Base-by-base conservation (phyloP, 1,139 yeast species). In the Blastobotrys illinoisensis region DNA sequence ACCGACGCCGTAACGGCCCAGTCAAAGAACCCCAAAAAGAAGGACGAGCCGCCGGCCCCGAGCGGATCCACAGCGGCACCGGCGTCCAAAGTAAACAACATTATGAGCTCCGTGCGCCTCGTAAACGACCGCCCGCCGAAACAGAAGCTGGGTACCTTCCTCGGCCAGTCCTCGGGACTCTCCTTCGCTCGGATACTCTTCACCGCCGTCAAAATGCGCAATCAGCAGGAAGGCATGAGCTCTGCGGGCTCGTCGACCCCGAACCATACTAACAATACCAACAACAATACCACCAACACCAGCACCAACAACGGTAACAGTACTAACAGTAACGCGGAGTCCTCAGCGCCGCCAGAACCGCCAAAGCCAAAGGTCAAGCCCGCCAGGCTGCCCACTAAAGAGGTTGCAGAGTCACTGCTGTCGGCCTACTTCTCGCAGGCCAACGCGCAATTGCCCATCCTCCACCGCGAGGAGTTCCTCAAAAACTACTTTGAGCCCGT, bases 401-500 rank as follows among this genome's bases (percentile, higher is more conserved):
- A 74, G 20, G 80, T 83, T 18, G 96, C 97, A 0, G 82, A 86
- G 62, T 77, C 77, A 53, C 78, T 87, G 52, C 65, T 89, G n/a
- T 78, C 80, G 50, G 75, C 82, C 2, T 89, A 79, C 68, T 90
- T 90, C 65, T 81, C 88, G 20, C 93, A 86, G 62, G 81, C 93
- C 16, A 89, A 89, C 66, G 75, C 95, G 2, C 96, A 88, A 67
- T 66, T 87, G 44, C 97, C 97, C 0, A 77, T 89, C 4, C 70
- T 90, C 51, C 97, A 90, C 66, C 78, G 96, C 44, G 96, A 88
- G 63, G 81, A 79, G 59, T 89, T 89, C 64, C 68, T 90, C 47
- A 73, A 73, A 51, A 74, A 76, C 47, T 83, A 82, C 65, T 90
- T 86, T 65, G 79, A 81, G 57, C 97, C 96, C 0, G 76, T 89